Evolutionary conservation across 495 filamentous ascomycete genomes (phyloP), one percentile per base, ranked within the genome.

Genomic region (Podospora tetraspora): DNA sequence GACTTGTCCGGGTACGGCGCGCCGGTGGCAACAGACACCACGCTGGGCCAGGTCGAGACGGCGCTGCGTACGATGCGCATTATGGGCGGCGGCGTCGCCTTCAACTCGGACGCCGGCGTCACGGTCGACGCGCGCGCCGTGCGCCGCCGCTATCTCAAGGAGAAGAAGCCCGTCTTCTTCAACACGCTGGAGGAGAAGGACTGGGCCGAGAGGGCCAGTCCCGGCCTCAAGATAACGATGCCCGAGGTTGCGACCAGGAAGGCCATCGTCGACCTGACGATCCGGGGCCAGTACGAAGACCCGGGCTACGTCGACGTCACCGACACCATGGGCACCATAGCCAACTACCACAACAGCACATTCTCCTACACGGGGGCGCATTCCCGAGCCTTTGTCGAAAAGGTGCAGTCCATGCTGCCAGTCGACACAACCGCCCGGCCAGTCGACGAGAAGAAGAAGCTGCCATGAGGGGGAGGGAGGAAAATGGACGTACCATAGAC

Each of bases 231-330:
- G 22, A 24, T 75, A 3, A 62, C 68, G 11, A 52, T 32, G 19
- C 71, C 78, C 29, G 21, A 67, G 34, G 67, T 61, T 16, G 72
- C 70, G 66, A 77, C 76, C 32, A 81, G 77, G 74, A 68, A 71
- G 37, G 75, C 73, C 6, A 74, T 84, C 12, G 25, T 82, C 9
- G 79, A 84, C 58, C 66, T 74, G 59, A 73, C 74, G 30, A 62
- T 85, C 63, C 72, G 75, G 23, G 84, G 84, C 37, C 75, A 76
- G 57, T 84, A 86, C 70, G 69, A 75, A 22, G 21, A 32, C 0
- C 70, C 77, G 1, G 62, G 70, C 66, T 75, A 73, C 56, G 74
- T 71, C 12, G 77, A 79, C 1, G 29, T 71, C 12, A 61, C 22
- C 2, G 79, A 84, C 58, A 67, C 78, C 29, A 19, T 77, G 24